Conservation (phyloP, 1,139 yeast genomes). For the Sugiyamaella grinbergsii region DNA sequence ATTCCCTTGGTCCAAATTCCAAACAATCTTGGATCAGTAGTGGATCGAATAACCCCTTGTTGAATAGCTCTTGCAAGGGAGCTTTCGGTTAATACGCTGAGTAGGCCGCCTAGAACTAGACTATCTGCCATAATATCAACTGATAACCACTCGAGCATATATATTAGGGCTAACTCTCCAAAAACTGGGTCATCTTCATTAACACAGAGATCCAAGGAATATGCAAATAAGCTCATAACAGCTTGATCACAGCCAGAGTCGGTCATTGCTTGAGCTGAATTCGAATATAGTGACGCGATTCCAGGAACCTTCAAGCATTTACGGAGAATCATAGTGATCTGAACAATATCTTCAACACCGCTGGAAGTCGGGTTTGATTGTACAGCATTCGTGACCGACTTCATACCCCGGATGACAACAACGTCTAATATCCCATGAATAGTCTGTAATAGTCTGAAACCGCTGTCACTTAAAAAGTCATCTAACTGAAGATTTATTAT, state of each 20-base stretch:
- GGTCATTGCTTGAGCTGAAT: conserved; percentile 52
- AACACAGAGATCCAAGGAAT: conserved; percentile 62
- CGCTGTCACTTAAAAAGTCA: conserved; percentile 22
- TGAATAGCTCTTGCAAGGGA: conserved; percentile 69
- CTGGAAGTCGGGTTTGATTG: conserved; percentile 39
- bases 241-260: conserved; percentile 65
- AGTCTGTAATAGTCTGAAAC: conserved; percentile 30
- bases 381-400: conserved; percentile 31
- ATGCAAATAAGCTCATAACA: conserved; percentile 65
- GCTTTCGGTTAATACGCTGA: conserved; percentile 71
- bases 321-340: conserved; percentile 64
- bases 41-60: conserved; percentile 60
- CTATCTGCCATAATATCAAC: conserved; percentile 66
- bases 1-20: conserved; percentile 82
- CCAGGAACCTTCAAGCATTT: conserved; percentile 57
- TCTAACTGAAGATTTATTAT: conserved; percentile 36
- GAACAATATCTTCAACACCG: conserved; percentile 63
- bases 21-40: conserved; percentile 58
- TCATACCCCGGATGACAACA: conserved; percentile 39
- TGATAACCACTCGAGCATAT: conserved; percentile 67
- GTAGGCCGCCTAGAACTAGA: conserved; percentile 64
- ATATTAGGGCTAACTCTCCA: conserved; percentile 73
- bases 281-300: conserved; percentile 52
- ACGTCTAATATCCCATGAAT: conserved; percentile 37
- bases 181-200: conserved; percentile 60